These are phyloP conservation scores for Alternaria infectoria DNA, from an alignment of 2,329 filamentous ascomycete genomes.

Conservation along the genomic window DNA sequence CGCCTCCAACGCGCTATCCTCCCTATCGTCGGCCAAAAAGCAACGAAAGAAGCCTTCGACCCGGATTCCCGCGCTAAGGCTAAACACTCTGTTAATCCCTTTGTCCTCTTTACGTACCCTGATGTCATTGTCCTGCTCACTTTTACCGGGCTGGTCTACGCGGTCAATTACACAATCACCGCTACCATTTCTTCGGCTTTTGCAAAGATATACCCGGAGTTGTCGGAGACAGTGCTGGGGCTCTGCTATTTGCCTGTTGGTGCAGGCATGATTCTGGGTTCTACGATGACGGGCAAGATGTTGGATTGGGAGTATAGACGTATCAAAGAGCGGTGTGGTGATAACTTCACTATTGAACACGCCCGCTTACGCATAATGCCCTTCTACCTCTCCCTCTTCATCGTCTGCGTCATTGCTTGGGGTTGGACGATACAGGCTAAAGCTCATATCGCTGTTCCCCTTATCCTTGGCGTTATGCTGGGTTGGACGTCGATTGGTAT, in stretches of 20 bases:
- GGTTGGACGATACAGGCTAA: slow-evolving; percentile 32
- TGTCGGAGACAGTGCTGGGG: slow-evolving; percentile 34
- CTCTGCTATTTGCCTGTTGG: slow-evolving; percentile 62
- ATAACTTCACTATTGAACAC: slow-evolving; percentile 36
- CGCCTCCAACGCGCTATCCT: slow-evolving; percentile 28
- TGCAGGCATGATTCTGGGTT: slow-evolving; percentile 61
- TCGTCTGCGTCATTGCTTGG: slow-evolving; percentile 34
- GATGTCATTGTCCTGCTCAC: slow-evolving; percentile 54
- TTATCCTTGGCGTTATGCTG: slow-evolving; percentile 29
- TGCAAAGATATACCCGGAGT: slow-evolving; percentile 27
- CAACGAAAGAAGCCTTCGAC: slow-evolving; percentile 9
- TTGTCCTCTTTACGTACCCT: slow-evolving; percentile 36
- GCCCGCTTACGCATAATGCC: slow-evolving; percentile 37
- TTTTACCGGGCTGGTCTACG: slow-evolving; percentile 38
- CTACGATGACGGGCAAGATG: slow-evolving; percentile 59
- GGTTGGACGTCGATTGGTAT: slow-evolving; percentile 38
- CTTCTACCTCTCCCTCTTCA: slow-evolving; percentile 32
- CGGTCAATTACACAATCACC: slow-evolving; percentile 41
- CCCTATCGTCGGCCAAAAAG: slow-evolving; percentile 32
- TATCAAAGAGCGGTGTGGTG: slow-evolving; percentile 28
- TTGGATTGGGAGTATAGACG: slow-evolving; percentile 60
- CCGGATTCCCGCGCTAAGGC: slow-evolving; percentile 19
- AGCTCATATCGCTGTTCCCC: slow-evolving; percentile 30
- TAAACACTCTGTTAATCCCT: slow-evolving; percentile 35
- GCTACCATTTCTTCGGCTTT: slow-evolving; percentile 39